These are phyloP conservation scores for Cronartium quercuum DNA, from an alignment of 1,284 basidiomycete species.

Conservation along the genomic window DNA sequence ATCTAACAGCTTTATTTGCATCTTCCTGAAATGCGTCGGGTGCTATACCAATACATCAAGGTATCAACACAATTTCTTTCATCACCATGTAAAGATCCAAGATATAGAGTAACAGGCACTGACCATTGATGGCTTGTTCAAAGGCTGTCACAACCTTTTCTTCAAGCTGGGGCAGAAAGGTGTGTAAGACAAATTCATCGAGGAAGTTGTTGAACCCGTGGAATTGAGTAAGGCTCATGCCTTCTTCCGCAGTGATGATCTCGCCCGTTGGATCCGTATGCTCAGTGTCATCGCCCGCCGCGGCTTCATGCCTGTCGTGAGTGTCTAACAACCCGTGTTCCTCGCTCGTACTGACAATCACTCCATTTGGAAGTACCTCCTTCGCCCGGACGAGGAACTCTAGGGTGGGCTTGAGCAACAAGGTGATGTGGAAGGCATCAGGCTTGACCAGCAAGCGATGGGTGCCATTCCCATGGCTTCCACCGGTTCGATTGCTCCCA, in stretches of 20 bases:
- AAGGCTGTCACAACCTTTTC: conserved; percentile 86
- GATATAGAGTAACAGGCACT: conserved; percentile 30
- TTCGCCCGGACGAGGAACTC: conserved; percentile 68
- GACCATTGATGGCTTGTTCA: conserved; percentile 74
- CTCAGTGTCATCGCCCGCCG: conserved; percentile 10
- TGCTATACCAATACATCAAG: background rate
- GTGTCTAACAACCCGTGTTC: background rate
- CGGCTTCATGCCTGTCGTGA: background rate
- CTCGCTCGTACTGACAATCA: conserved; percentile 55
- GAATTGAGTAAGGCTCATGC: conserved; percentile 47
- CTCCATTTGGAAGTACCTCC: conserved; percentile 65
- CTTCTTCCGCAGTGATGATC: background rate
- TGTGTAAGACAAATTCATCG: conserved; percentile 87
- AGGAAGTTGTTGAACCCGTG: conserved; percentile 68
- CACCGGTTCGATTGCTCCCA: conserved; percentile 39
- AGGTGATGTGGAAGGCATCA: conserved; percentile 88
- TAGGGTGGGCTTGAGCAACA: conserved; percentile 87
- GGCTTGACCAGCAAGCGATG: conserved; percentile 81
- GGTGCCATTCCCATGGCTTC: conserved; percentile 54
- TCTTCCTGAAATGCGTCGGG: conserved; percentile 75
- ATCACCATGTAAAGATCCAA: too few species aligned
- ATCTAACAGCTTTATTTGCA: conserved; percentile 53
- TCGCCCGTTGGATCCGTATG: background rate
- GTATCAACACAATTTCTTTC: too few species aligned
- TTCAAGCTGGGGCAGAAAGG: conserved; percentile 90